Conservation (phyloP, 2,329 filamentous ascomycete genomes). For the Pseudogymnoascus sp. region DNA sequence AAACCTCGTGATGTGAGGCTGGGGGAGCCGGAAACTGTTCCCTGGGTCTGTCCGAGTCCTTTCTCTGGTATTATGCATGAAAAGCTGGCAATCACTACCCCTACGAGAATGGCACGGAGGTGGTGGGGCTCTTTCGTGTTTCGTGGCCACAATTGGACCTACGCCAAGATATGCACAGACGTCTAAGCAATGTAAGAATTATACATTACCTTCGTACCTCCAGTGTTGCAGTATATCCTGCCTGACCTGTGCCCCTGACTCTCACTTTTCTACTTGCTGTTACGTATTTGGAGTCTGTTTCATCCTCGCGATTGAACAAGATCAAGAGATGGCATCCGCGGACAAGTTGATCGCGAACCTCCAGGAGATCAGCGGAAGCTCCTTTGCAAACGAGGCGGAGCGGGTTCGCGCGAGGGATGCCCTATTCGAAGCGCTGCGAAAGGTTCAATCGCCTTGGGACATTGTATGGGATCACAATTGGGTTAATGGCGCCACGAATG, state of each 20-base stretch:
- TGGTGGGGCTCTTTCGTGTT: not conserved
- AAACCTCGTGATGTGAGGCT: not conserved
- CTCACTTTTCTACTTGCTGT: not conserved
- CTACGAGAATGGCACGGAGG: not conserved
- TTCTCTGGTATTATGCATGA: not conserved
- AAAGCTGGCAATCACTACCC: not conserved
- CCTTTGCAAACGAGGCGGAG: slow-evolving; percentile 30
- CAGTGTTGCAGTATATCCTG: slow-evolving; percentile 6
- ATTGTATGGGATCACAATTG: slow-evolving; percentile 34
- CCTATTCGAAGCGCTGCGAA: slow-evolving; percentile 26
- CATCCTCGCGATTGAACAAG: not conserved
- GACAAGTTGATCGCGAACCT: slow-evolving; percentile 16
- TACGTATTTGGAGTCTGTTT: not conserved
- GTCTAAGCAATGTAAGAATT: not conserved
- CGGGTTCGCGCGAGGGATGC: slow-evolving; percentile 29
- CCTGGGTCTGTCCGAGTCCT: not conserved
- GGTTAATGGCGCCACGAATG: slow-evolving; percentile 29
- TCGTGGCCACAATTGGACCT: not conserved
- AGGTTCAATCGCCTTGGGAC: slow-evolving; percentile 33
- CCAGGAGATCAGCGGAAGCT: slow-evolving; percentile 21
- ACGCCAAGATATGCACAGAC: not conserved
- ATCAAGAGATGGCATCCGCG: slow-evolving; percentile 6
- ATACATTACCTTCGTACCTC: not conserved
- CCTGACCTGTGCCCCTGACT: slow-evolving; percentile 11
- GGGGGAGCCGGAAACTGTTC: not conserved